Percentiles rank a stretch among this genome's conserved stretches.
Evolutionary conservation across 345 rosid species (phyloP).

Genomic region (Turritis glabra): DNA sequence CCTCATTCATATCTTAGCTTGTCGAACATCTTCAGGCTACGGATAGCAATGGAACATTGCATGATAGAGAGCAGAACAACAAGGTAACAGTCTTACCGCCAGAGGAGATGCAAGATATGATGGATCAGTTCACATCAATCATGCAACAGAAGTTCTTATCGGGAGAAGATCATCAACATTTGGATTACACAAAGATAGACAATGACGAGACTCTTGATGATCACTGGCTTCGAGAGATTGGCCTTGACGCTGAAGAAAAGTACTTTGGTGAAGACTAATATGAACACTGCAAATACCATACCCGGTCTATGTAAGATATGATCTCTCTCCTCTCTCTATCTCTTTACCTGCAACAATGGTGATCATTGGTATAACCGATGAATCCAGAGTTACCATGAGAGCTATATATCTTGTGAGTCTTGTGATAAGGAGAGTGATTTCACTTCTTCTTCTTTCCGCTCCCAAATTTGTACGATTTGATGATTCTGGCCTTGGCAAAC

Average conservation of each 20-base stretch:
- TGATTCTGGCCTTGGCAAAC: not conserved
- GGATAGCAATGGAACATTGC: not conserved
- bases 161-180: constrained; percentile 82
- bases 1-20: not conserved
- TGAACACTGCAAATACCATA: not conserved
- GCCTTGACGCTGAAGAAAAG: constrained; percentile 84
- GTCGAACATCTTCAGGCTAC: constrained; percentile 17
- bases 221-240: constrained; percentile 85
- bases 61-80: constrained; percentile 4
- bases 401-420: not conserved
- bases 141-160: constrained; percentile 92
- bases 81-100: constrained; percentile 43
- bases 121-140: constrained; percentile 75
- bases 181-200: constrained; percentile 90
- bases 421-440: not conserved
- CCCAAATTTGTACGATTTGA: not conserved
- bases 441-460: not conserved
- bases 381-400: not conserved
- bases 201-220: constrained; percentile 84
- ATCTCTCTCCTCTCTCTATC: constrained; percentile 6
- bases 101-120: constrained; percentile 76
- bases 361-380: not conserved
- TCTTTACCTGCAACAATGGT: not conserved
- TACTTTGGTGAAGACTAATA: constrained; percentile 61
- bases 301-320: not conserved